Conservation (phyloP, 495 filamentous ascomycete genomes). For the Penicillium diatomitis region DNA sequence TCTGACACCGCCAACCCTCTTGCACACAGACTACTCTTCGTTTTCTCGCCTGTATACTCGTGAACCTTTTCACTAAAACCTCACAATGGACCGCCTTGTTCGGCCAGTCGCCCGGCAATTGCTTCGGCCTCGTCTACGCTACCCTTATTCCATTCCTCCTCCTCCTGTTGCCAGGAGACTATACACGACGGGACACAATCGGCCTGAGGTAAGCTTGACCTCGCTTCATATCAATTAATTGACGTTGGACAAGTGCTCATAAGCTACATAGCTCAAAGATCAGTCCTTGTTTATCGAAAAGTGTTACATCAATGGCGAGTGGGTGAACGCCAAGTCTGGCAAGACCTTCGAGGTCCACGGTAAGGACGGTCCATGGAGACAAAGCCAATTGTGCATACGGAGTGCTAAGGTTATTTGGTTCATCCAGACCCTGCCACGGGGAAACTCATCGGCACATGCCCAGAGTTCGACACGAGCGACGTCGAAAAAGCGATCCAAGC, state of each 20-base stretch:
- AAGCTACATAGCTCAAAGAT: constrained; percentile 58
- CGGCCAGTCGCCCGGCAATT: constrained; percentile 33
- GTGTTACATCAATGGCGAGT: constrained; percentile 80
- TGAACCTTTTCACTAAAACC: not conserved
- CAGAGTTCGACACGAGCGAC: constrained; percentile 69
- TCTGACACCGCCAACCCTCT: no score
- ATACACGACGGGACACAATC: constrained; percentile 33
- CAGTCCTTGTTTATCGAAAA: constrained; percentile 72
- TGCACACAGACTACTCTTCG: not conserved
- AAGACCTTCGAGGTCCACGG: constrained; percentile 75
- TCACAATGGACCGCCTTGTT: constrained; percentile 32
- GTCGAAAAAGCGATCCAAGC: constrained; percentile 69
- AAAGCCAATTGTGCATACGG: not conserved
- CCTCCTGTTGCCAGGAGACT: constrained; percentile 26
- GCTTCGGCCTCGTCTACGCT: constrained; percentile 27
- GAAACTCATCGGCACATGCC: constrained; percentile 69
- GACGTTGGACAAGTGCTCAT: no score
- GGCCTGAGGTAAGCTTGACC: constrained; percentile 28
- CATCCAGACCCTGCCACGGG: constrained; percentile 67
- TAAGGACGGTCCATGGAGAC: constrained; percentile 15
- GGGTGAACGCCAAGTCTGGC: constrained; percentile 63
- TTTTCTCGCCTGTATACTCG: not conserved
- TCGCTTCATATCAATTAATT: no score
- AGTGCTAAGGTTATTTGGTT: constrained; percentile 1
- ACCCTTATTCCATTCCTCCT: constrained; percentile 32